A percentile compares a stretch with the other conserved stretches of the same genome.
phyloP scores from a whole-genome alignment of 768 basidiomycete genomes.

The Suillus subalutaceus region DNA sequence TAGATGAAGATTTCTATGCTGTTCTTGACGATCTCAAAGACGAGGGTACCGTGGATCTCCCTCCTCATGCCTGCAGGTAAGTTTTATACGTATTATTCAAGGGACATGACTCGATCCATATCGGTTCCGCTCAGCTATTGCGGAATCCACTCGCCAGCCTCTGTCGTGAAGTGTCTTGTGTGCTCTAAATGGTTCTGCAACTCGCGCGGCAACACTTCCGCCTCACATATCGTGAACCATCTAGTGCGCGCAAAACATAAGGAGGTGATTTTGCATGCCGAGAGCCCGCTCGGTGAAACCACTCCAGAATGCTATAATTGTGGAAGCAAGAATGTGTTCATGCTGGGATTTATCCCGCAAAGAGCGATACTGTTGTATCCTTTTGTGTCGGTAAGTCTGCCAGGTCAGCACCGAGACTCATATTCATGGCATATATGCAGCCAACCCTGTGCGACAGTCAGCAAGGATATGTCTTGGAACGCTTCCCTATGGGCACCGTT shows the following conservation, averaged over 20 bases:
- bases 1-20: slow-evolving; percentile 89
- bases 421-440: slow-evolving; percentile 41
- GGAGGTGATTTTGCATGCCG: slow-evolving; percentile 95
- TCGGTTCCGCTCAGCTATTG: slow-evolving; percentile 70
- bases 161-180: slow-evolving; percentile 92
- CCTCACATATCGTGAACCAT: slow-evolving; percentile 99
- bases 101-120: slow-evolving; percentile 11
- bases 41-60: slow-evolving; percentile 75
- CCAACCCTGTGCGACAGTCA: slow-evolving; percentile 97
- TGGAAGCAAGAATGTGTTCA: slow-evolving; percentile 98
- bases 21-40: slow-evolving; percentile 90
- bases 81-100: slow-evolving; percentile 24
- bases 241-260: slow-evolving; percentile 99
- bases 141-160: slow-evolving; percentile 96
- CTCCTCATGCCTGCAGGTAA: slow-evolving; percentile 95
- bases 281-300: slow-evolving; percentile 94
- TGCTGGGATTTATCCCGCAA: slow-evolving; percentile 99
- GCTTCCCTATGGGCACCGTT: slow-evolving; percentile 97
- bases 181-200: slow-evolving; percentile 99
- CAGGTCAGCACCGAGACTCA: background rate
- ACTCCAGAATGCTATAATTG: slow-evolving; percentile 99
- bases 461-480: slow-evolving; percentile 99
- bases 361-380: slow-evolving; percentile 96
- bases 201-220: slow-evolving; percentile 95
- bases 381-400: slow-evolving; percentile 84